Percentiles rank a stretch among this genome's conserved stretches.
Evolutionary conservation across 768 basidiomycete genomes (phyloP).

Genomic region (Mycena belliarum): DNA sequence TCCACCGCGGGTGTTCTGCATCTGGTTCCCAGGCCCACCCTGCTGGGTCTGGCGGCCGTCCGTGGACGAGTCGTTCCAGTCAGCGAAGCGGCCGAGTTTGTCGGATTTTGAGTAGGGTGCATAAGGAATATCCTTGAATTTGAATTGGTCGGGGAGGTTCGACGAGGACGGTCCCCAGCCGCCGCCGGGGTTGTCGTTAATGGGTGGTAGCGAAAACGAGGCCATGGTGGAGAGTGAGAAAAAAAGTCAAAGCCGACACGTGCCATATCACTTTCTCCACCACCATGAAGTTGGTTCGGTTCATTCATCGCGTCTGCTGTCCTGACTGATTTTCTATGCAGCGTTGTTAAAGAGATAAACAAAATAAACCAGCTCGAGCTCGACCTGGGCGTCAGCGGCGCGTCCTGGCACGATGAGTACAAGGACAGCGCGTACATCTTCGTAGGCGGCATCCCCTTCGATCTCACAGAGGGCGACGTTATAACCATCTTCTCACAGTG

Average conservation of each 20-base stretch:
- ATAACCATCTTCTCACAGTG: constrained; percentile 98
- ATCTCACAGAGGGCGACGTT: constrained; percentile 96
- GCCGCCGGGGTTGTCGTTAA: constrained; percentile 90
- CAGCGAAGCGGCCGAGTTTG: constrained; percentile 95
- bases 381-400: constrained; percentile 66
- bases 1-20: constrained; percentile 51
- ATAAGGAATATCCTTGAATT: constrained; percentile 98
- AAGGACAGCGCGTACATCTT: constrained; percentile 97
- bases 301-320: constrained; percentile 1
- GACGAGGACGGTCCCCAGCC: constrained; percentile 88
- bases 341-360: constrained; percentile 91
- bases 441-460: constrained; percentile 83
- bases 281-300: constrained; percentile 72
- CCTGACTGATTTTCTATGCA: constrained; percentile 42
- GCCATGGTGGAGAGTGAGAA: constrained; percentile 45
- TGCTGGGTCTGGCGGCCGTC: constrained; percentile 58
- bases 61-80: constrained; percentile 86
- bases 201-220: constrained; percentile 83
- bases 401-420: constrained; percentile 97
- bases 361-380: constrained; percentile 92
- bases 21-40: constrained; percentile 47
- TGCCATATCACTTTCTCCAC: constrained; percentile 14
- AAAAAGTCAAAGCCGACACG: neutral
- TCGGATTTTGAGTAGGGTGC: constrained; percentile 99
- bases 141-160: constrained; percentile 87